Base-by-base conservation (phyloP, 345 rosid species). In the Pugionium dolabratum region DNA sequence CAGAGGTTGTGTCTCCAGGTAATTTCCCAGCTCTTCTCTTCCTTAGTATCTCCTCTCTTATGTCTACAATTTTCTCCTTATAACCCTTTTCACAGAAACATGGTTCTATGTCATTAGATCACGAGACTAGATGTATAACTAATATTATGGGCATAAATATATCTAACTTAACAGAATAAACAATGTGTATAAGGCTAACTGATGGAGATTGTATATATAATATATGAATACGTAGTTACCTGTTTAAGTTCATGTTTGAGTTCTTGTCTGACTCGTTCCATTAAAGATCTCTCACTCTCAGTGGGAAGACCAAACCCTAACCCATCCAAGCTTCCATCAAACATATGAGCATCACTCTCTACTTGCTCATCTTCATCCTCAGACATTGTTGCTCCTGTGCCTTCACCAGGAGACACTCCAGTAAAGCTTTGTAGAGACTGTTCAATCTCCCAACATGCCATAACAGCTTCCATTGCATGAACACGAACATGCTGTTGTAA, bases 391-490 rank as follows among this genome's bases (percentile, higher is more conserved):
- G 99, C 97, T 1, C 96, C 96, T 2, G 89, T 90, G 9, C 96
- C 99, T 80, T 94, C 97, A n/a, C 97, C 96, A 0, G 96, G 96
- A 66, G 99, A 90, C 66, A 90, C 90, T 77, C 99, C 99, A 62
- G 97, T 91, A 66, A 95, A 81, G 80, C 97, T 87, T 75, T 94
- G 97, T 32, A 95, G 79, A 62, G 95, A 87, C 70, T 95, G 97
- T 79, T 91, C 97, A 40, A 95, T 85, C 74, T 95, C 97, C 97
- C 99, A 95, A 81, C 99, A 95, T 48, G 99, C 97, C 97, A 95
- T 91, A 27, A 91, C 99, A 25, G 99, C 99, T 81, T 94, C 99
- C 99, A 94, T 94, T 40, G 97, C 97, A 79, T 94, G 99, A 63
- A 94, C 96, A 41, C 99, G 87, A 41, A 94, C 99, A 69, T 91